phyloP scores from a whole-genome alignment of 2,329 filamentous ascomycete genomes.

The Byssothecium circinans region DNA sequence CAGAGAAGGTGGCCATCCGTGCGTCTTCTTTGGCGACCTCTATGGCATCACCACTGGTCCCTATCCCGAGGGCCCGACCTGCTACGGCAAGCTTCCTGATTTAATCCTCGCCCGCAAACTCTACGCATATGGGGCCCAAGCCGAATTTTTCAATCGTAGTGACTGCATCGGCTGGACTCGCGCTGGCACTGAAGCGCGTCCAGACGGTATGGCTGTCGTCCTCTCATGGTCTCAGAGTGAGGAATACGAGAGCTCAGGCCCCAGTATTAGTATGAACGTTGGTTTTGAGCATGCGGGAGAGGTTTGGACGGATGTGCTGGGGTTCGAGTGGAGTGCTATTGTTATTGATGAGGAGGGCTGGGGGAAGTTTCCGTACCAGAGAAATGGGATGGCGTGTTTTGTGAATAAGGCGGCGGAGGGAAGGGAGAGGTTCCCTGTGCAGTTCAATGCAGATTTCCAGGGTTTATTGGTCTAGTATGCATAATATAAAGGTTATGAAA shows the following conservation, averaged over 20 bases:
- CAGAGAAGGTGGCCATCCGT: constrained; percentile 61
- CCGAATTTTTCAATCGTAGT: constrained; percentile 60
- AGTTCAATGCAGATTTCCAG: neutral
- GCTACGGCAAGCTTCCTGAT: constrained; percentile 55
- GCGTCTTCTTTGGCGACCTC: constrained; percentile 68
- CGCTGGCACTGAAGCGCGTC: constrained; percentile 38
- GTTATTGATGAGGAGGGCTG: constrained; percentile 58
- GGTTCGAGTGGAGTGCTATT: constrained; percentile 52
- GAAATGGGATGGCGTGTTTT: neutral
- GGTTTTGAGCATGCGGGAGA: constrained; percentile 58
- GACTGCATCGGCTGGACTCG: constrained; percentile 63
- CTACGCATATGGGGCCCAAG: constrained; percentile 65
- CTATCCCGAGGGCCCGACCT: constrained; percentile 52
- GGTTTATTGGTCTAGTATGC: neutral
- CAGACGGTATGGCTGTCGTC: constrained; percentile 48
- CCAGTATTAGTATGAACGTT: constrained; percentile 54
- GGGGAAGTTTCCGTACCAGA: constrained; percentile 51
- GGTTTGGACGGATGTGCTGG: constrained; percentile 61
- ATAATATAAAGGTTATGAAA: no score
- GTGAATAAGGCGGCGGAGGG: neutral
- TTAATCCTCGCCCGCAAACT: constrained; percentile 63
- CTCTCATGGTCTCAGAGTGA: constrained; percentile 42
- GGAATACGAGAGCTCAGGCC: constrained; percentile 16
- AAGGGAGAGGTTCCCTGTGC: neutral
- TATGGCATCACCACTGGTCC: constrained; percentile 58